Conservation (phyloP, 164 flowering plant genomes). For the Umbellularia californica region DNA sequence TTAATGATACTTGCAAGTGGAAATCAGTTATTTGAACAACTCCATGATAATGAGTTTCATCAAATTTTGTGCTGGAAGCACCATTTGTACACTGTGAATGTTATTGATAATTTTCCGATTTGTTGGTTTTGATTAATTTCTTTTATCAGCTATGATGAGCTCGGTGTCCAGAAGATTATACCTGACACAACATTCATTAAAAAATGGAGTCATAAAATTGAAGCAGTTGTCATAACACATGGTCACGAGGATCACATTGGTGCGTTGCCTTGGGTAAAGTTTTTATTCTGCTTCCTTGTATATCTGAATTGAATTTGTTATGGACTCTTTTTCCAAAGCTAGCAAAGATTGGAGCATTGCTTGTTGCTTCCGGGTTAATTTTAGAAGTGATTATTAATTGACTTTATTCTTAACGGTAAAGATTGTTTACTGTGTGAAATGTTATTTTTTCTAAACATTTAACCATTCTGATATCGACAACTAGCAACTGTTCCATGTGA, state of each 20-base stretch:
- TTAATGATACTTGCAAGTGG: background rate
- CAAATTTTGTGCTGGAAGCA: background rate
- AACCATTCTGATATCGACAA: background rate
- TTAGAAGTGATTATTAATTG: background rate
- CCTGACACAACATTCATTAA: constrained; percentile 94
- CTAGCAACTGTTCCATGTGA: constrained; percentile 5
- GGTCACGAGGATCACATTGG: constrained; percentile 99
- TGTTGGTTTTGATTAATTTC: constrained; percentile 3
- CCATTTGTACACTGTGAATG: background rate
- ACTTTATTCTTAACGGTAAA: background rate
- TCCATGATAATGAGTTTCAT: background rate
- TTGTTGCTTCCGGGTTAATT: background rate
- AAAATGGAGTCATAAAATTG: constrained; percentile 97
- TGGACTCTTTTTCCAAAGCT: background rate
- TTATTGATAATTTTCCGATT: background rate
- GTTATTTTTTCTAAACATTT: background rate
- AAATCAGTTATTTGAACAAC: background rate
- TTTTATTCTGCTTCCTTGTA: constrained; percentile 35
- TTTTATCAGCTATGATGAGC: constrained; percentile 72
- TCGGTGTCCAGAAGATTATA: constrained; percentile 89
- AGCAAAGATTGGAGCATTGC: background rate
- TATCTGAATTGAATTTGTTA: background rate
- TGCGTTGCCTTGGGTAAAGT: constrained; percentile 99
- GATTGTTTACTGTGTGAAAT: background rate
- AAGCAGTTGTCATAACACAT: constrained; percentile 95